These are phyloP conservation scores for Lasiosphaeris hirsuta DNA, from an alignment of 495 filamentous ascomycete species.

Conservation along the genomic window DNA sequence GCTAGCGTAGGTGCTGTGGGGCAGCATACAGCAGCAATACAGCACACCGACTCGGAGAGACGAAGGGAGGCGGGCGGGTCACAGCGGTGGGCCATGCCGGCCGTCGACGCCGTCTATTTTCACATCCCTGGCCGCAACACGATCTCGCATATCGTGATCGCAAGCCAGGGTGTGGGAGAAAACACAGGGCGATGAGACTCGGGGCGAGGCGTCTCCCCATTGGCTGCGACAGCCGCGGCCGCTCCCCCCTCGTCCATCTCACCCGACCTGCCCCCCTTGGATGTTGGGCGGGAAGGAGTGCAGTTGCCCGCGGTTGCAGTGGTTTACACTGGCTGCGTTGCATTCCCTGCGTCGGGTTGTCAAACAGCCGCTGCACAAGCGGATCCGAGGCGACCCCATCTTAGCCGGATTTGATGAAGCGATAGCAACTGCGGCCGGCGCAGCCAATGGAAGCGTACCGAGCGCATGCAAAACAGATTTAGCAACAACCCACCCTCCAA, in stretches of 20 bases:
- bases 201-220: neutral
- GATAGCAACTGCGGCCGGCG: neutral
- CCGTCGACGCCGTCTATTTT: neutral
- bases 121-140: neutral
- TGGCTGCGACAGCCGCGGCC: neutral
- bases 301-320: neutral
- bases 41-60: neutral
- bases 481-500: neutral
- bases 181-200: neutral
- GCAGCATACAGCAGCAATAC: too few relatives aligned
- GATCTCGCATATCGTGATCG: slow-evolving; percentile 1
- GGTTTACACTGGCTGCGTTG: neutral
- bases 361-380: slow-evolving; percentile 1
- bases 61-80: neutral
- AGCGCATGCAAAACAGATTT: neutral
- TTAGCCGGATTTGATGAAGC: neutral
- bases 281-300: neutral
- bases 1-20: too few relatives aligned
- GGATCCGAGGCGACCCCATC: neutral
- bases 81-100: neutral
- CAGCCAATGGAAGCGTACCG: neutral
- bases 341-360: neutral
- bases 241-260: neutral
- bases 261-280: neutral
- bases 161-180: neutral